A percentile compares a stretch with the other conserved stretches of the same genome.
phyloP scores from a whole-genome alignment of 2,329 filamentous ascomycete genomes.

The Alternaria panax region DNA sequence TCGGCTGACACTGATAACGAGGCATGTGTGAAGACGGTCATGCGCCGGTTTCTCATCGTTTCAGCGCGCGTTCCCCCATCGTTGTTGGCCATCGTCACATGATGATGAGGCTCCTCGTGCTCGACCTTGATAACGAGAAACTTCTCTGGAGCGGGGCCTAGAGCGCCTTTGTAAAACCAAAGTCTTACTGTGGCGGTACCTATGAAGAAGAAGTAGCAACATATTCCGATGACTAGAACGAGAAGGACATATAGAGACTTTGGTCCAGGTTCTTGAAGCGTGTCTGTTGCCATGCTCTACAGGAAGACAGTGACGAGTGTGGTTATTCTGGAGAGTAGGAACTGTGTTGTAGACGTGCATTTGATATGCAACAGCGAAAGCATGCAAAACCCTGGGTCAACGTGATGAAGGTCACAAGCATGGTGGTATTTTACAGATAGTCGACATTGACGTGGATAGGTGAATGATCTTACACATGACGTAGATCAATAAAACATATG shows the following conservation, averaged over 20 bases:
- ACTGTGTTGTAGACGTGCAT: not conserved
- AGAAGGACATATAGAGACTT: constrained; percentile 25
- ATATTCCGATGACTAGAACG: constrained; percentile 22
- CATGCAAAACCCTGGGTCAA: not conserved
- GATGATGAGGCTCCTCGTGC: not conserved
- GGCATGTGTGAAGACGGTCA: constrained; percentile 2
- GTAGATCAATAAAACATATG: not conserved
- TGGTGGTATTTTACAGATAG: not conserved
- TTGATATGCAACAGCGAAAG: not conserved
- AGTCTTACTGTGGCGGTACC: constrained; percentile 30
- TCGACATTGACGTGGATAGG: not conserved
- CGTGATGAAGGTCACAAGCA: not conserved
- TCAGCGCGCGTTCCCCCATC: not conserved
- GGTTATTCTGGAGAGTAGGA: not conserved
- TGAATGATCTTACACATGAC: not conserved
- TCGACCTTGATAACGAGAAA: constrained; percentile 27
- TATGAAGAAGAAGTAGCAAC: constrained; percentile 30
- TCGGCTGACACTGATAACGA: not conserved
- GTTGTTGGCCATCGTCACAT: not conserved
- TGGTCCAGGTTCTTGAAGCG: not conserved
- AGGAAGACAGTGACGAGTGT: not conserved
- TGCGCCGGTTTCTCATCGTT: not conserved
- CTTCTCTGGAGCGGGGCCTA: constrained; percentile 26
- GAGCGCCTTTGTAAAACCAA: constrained; percentile 35
- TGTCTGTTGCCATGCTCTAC: not conserved